Evolutionary conservation across 371 early-diverging fungal species (phyloP).

Genomic region (Mucor circinelloides): DNA sequence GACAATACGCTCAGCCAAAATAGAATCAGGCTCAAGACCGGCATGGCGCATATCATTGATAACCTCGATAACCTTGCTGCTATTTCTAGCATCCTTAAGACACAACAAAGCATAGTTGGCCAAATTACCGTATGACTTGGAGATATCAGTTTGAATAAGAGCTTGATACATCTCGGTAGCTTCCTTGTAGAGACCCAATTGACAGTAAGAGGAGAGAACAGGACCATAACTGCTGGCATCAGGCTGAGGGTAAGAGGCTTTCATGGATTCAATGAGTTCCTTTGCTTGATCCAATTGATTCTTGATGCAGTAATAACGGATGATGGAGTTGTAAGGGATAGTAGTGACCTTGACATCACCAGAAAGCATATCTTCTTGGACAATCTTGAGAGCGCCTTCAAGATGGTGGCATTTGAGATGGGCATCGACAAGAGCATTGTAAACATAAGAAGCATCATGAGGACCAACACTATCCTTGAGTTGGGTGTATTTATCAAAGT

Average conservation of each 20-base stretch:
- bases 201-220: slow-evolving; percentile 49
- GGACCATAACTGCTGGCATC: slow-evolving; percentile 53
- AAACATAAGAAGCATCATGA: slow-evolving; percentile 53
- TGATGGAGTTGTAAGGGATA: slow-evolving; percentile 52
- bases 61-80: slow-evolving; percentile 16
- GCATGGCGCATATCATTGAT: slow-evolving; percentile 40
- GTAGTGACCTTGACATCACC: slow-evolving; percentile 39
- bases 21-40: slow-evolving; percentile 45
- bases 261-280: slow-evolving; percentile 28
- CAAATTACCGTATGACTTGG: slow-evolving; percentile 50
- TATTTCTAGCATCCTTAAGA: slow-evolving; percentile 17
- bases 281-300: slow-evolving; percentile 35
- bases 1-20: slow-evolving; percentile 36
- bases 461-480: slow-evolving; percentile 24
- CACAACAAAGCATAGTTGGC: slow-evolving; percentile 51
- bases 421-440: slow-evolving; percentile 50
- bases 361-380: slow-evolving; percentile 40
- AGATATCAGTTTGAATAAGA: slow-evolving; percentile 41
- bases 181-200: slow-evolving; percentile 18
- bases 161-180: slow-evolving; percentile 37
- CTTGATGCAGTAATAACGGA: slow-evolving; percentile 45
- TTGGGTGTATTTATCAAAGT: slow-evolving; percentile 36
- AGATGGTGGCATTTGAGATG: slow-evolving; percentile 46
- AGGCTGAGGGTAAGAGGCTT: slow-evolving; percentile 33
- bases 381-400: slow-evolving; percentile 43